phyloP scores from a whole-genome alignment of 176 grass and related monocot species.

The Eleusine coracana region DNA sequence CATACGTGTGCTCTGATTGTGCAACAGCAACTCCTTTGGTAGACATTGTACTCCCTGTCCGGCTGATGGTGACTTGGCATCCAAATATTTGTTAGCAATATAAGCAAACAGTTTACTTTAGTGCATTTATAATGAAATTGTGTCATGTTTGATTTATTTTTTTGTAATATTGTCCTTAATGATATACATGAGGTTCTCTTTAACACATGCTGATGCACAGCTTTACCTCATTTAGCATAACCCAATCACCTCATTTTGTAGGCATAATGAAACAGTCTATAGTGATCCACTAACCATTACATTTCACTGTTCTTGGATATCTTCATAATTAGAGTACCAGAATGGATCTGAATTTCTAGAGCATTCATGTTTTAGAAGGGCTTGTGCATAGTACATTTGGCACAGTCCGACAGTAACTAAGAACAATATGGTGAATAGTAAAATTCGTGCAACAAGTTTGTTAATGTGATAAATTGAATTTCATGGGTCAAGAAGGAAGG shows the following conservation, averaged over 20 bases:
- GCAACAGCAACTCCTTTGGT: not conserved
- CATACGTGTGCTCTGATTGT: not conserved
- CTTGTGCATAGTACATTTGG: not conserved
- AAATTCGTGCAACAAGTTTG: not conserved
- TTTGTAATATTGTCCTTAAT: not conserved
- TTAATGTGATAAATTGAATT: slow-evolving; percentile 1
- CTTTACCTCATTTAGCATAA: slow-evolving; percentile 9
- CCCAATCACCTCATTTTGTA: not conserved
- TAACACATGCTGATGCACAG: not conserved
- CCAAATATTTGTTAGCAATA: not conserved
- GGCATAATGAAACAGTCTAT: not conserved
- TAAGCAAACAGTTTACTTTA: not conserved
- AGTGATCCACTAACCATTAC: not conserved
- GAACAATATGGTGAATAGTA: not conserved
- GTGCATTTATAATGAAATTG: not conserved
- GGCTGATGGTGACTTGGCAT: not conserved
- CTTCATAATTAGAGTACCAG: not conserved
- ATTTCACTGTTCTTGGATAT: not conserved
- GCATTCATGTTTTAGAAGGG: not conserved
- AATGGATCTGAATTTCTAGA: not conserved
- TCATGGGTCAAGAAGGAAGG: not conserved
- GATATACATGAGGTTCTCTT: not conserved
- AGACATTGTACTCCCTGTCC: not conserved
- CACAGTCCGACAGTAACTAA: not conserved
- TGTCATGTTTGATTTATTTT: not conserved